Evolutionary conservation across 192 early-diverging fungal species (phyloP), one percentile per base, ranked within the genome.

Genomic region (Umbelopsis sp.): DNA sequence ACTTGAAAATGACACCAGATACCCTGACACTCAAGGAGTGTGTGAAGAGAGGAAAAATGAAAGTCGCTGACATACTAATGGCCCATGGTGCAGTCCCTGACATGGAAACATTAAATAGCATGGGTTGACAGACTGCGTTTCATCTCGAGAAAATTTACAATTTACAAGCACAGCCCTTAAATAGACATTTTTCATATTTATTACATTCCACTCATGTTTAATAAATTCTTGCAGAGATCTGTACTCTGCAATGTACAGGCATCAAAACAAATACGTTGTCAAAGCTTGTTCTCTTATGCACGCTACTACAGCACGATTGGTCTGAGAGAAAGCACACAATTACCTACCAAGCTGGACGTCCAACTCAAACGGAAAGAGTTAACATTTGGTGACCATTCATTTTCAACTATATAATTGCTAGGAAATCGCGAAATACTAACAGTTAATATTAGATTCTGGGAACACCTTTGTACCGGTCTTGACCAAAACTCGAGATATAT

Each of bases 51-150:
- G 44, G 71, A 21, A 36, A 75, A 14, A 73, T 70, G 70, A 70
- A 82, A 0, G 81, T 84, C 72, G 71, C 70, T 0, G 34, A 81
- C 12, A 25, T 84, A 1, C 43, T 84, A 38, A 54, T 80, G 31
- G 71, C 77, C 6, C 65, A 84, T 56, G 82, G 82, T 12, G 82
- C 82, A 56, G 66, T 66, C 0, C 76, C 75, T 32, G 74, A 80
- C 66, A 77, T 77, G 56, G 51, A 56, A 31, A 81, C 79, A 2
- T 26, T 81, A 6, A 72, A 74, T 41, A 67, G 43, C 43, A 44
- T 67, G 66, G 31, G 25, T 31, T 54, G 5, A 54, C 14, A 34
- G 17, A 34, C 26, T 29, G 29, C 56, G 29, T 62, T 32, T 62
- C 16, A 20, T 6, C 31, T 31, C 5, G 31, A 20, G 16, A 36